Percentiles rank a stretch among this genome's conserved stretches.
These are phyloP conservation scores for Plantago coronopus DNA, from an alignment of 305 asterid genomes.

Conservation along the genomic window DNA sequence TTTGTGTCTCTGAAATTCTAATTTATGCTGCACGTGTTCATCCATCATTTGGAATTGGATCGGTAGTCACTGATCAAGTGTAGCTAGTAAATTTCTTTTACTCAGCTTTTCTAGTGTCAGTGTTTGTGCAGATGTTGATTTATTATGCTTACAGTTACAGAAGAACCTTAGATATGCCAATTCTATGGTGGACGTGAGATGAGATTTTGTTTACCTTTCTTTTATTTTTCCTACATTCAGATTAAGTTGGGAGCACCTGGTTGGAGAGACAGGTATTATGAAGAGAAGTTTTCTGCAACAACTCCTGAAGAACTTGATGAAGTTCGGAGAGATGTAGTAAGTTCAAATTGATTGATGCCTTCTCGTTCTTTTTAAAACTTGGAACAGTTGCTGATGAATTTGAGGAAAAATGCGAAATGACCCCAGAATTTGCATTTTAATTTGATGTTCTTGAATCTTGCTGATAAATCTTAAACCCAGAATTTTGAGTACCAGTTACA, in stretches of 20 bases:
- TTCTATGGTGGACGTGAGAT: slow-evolving; percentile 15
- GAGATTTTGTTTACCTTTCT: slow-evolving; percentile 8
- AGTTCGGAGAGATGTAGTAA: slow-evolving; percentile 76
- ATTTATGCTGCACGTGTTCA: background rate
- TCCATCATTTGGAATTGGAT: background rate
- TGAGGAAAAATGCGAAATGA: background rate
- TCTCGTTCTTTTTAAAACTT: background rate
- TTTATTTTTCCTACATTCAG: slow-evolving; percentile 33
- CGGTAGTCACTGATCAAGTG: background rate
- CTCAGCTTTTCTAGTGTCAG: background rate
- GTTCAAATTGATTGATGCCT: slow-evolving; percentile 21
- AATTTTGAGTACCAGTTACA: background rate
- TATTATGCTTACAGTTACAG: background rate
- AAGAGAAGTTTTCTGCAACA: slow-evolving; percentile 71
- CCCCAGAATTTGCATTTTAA: background rate
- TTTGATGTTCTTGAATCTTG: background rate
- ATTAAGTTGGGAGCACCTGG: slow-evolving; percentile 85
- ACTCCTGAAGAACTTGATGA: slow-evolving; percentile 82
- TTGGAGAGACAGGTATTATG: slow-evolving; percentile 96
- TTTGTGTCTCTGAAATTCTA: background rate
- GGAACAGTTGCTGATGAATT: background rate
- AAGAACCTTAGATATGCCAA: background rate
- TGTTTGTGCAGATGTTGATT: background rate
- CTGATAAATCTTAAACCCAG: background rate
- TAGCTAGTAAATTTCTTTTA: no score